These are phyloP conservation scores for Calcarisporium arbuscula DNA, from an alignment of 2,329 filamentous ascomycete genomes.

Conservation along the genomic window DNA sequence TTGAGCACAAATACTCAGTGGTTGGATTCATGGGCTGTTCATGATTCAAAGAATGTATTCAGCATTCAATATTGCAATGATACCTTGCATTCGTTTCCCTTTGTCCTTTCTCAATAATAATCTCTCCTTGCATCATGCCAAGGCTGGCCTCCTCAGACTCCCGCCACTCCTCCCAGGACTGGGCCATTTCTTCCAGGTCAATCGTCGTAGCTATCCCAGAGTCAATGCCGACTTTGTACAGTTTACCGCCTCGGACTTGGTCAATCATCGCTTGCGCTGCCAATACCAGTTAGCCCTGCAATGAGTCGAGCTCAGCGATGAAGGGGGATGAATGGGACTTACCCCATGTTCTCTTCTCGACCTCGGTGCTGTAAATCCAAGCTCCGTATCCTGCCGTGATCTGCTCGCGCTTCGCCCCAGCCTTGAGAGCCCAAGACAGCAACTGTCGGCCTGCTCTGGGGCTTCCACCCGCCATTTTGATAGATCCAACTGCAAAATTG, in stretches of 20 bases:
- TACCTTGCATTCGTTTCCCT: too few species aligned
- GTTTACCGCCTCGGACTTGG: constrained; percentile 16
- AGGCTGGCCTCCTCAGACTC: constrained; percentile 19
- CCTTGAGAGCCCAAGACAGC: constrained; percentile 19
- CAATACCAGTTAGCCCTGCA: background rate
- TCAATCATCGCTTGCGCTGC: constrained; percentile 20
- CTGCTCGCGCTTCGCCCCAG: constrained; percentile 16
- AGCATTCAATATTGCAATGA: too few species aligned
- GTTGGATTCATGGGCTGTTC: too few species aligned
- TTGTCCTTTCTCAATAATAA: constrained; percentile 18
- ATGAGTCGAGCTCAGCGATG: constrained; percentile 1
- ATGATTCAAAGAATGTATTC: too few species aligned
- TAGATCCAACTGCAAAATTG: constrained; percentile 12
- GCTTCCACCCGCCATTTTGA: constrained; percentile 18
- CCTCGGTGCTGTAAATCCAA: constrained; percentile 20
- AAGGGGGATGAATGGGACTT: constrained; percentile 3
- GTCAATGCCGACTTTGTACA: constrained; percentile 18
- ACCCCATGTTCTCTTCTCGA: constrained; percentile 21
- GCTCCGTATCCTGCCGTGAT: constrained; percentile 20
- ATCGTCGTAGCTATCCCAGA: constrained; percentile 16
- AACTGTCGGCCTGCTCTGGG: constrained; percentile 20
- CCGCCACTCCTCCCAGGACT: constrained; percentile 21
- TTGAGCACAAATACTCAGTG: too few species aligned
- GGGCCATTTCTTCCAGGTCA: constrained; percentile 20
- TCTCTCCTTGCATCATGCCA: constrained; percentile 22